phyloP scores from a whole-genome alignment of 306 rosid genomes.

The Abrus pulchellus region DNA sequence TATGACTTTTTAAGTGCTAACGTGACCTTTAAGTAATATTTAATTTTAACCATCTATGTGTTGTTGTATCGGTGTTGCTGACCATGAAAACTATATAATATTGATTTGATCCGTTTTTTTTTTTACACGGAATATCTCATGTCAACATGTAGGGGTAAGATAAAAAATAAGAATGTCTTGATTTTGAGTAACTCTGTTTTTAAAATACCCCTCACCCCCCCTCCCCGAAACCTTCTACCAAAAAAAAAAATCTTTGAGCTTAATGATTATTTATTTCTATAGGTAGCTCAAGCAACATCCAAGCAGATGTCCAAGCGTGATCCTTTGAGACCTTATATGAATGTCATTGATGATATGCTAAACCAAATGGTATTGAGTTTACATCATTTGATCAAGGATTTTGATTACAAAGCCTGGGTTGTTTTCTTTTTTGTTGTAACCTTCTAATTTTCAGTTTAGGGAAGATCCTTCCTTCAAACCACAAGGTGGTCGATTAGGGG shows the following conservation, averaged over 20 bases:
- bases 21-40: neutral
- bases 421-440: constrained; percentile 41
- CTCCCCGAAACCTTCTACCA: neutral
- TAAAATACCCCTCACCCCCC: neutral
- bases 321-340: constrained; percentile 90
- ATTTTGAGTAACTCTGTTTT: constrained; percentile 11
- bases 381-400: constrained; percentile 24
- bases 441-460: constrained; percentile 66
- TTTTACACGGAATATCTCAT: constrained; percentile 13
- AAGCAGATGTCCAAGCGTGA: constrained; percentile 95
- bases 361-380: constrained; percentile 74
- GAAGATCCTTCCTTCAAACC: constrained; percentile 96
- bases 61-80: neutral
- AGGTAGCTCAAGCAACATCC: constrained; percentile 98
- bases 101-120: constrained; percentile 34
- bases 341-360: constrained; percentile 83
- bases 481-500: constrained; percentile 91
- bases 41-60: too few relatives aligned
- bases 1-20: too few relatives aligned
- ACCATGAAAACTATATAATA: neutral
- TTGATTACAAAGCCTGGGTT: constrained; percentile 22
- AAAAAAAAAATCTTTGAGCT: constrained; percentile 3
- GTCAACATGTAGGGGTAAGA: constrained; percentile 14
- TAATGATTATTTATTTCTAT: constrained; percentile 48
- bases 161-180: constrained; percentile 19